Conservation (phyloP, 345 rosid genomes). For the Eucalyptus viminalis region DNA sequence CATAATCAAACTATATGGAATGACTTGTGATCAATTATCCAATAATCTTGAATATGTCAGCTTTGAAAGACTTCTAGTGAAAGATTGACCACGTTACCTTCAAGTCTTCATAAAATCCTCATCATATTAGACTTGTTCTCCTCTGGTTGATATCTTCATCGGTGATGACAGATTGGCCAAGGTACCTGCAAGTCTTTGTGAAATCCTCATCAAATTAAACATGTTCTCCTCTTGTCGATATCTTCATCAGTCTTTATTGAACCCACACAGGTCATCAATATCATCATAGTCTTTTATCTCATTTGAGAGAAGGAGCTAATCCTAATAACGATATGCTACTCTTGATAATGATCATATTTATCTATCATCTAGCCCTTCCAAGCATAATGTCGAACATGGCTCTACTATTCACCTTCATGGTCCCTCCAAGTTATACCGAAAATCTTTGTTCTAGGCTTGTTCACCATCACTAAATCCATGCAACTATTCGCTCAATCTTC, state of each 20-base stretch:
- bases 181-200: neutral
- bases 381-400: neutral
- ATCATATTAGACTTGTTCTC: too few relatives aligned
- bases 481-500: neutral
- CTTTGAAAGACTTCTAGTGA: neutral
- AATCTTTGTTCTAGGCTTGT: neutral
- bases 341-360: too few relatives aligned
- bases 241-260: neutral
- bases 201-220: too few relatives aligned
- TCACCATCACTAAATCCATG: neutral
- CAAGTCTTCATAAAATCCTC: neutral
- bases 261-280: neutral
- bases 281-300: neutral
- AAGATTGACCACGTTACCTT: neutral
- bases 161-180: neutral
- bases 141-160: neutral
- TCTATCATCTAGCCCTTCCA: neutral
- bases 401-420: neutral
- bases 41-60: neutral
- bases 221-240: neutral
- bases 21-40: too few relatives aligned
- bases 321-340: neutral
- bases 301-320: too few relatives aligned
- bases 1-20: accelerated
- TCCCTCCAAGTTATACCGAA: neutral